phyloP scores from a whole-genome alignment of 2,329 filamentous ascomycete species.

The Penicillium fuscoglaucum region DNA sequence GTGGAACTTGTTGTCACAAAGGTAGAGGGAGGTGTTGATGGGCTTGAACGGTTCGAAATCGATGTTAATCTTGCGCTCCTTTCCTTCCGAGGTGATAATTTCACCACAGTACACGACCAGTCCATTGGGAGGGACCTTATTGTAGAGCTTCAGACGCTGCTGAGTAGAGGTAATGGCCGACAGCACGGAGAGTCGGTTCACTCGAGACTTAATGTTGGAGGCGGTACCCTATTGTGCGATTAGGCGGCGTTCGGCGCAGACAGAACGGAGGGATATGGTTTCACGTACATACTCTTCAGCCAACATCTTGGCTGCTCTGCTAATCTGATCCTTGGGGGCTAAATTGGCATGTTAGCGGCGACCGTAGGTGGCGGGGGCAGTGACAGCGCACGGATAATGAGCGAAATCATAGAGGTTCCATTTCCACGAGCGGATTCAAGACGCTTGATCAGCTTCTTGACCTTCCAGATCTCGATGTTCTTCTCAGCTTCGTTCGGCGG shows the following conservation, averaged over 20 bases:
- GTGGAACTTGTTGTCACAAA: constrained; percentile 99
- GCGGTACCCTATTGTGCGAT: constrained; percentile 72
- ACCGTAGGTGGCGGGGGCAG: background rate
- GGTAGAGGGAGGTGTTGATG: constrained; percentile 98
- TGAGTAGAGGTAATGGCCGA: constrained; percentile 99
- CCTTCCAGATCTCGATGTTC: constrained; percentile 87
- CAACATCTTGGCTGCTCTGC: constrained; percentile 97
- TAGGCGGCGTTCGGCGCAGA: constrained; percentile 3
- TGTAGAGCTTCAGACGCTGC: constrained; percentile 98
- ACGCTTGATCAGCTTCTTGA: constrained; percentile 99
- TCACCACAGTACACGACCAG: constrained; percentile 99
- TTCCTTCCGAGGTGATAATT: constrained; percentile 98
- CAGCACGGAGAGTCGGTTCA: constrained; percentile 96
- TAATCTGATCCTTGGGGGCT: constrained; percentile 98
- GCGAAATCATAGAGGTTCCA: constrained; percentile 98
- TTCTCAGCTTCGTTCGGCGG: constrained; percentile 91
- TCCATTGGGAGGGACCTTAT: constrained; percentile 96
- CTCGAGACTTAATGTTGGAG: constrained; percentile 99
- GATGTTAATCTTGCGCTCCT: constrained; percentile 99
- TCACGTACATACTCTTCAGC: constrained; percentile 94
- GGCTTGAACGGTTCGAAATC: constrained; percentile 99
- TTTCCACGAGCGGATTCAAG: constrained; percentile 96
- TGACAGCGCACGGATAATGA: constrained; percentile 82
- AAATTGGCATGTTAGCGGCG: constrained; percentile 26
- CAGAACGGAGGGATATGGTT: background rate